Evolutionary conservation across 2,329 filamentous ascomycete genomes (phyloP).

Genomic region (Alternaria brassicicola): DNA sequence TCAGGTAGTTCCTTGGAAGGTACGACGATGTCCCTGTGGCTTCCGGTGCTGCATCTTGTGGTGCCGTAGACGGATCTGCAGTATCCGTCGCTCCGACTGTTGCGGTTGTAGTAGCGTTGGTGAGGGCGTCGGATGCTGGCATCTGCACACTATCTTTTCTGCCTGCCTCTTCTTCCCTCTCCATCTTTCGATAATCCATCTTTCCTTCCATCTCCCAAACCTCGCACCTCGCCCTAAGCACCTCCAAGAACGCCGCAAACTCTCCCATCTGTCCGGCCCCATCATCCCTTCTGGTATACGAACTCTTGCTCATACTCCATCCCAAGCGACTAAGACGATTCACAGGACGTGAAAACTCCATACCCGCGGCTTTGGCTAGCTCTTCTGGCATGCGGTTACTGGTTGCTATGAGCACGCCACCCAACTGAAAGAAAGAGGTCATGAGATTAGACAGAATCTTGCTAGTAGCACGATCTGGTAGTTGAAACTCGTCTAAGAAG

Average conservation of each 20-base stretch:
- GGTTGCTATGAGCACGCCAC: constrained; percentile 78
- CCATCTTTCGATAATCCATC: constrained; percentile 68
- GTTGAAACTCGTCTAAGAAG: constrained; percentile 83
- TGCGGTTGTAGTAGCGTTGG: background rate
- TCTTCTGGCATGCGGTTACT: constrained; percentile 87
- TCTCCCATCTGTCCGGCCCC: constrained; percentile 63
- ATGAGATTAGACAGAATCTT: constrained; percentile 82
- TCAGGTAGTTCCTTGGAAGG: constrained; percentile 45
- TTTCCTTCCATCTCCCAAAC: constrained; percentile 83
- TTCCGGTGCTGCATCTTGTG: background rate
- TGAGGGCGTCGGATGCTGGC: background rate
- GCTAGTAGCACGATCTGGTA: constrained; percentile 76
- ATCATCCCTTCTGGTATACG: constrained; percentile 50
- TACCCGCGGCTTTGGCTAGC: constrained; percentile 74
- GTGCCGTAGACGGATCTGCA: background rate
- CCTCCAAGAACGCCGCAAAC: constrained; percentile 76
- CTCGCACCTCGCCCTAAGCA: constrained; percentile 77
- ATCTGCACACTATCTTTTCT: constrained; percentile 7
- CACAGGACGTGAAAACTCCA: constrained; percentile 67
- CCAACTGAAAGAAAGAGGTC: constrained; percentile 80
- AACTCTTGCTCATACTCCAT: constrained; percentile 56
- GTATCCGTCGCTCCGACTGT: background rate
- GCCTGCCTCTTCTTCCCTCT: constrained; percentile 33
- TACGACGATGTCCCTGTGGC: background rate
- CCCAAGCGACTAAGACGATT: constrained; percentile 45